These are phyloP conservation scores for Colletotrichum chlorophyti DNA, from an alignment of 2,329 filamentous ascomycete genomes.

Conservation along the genomic window DNA sequence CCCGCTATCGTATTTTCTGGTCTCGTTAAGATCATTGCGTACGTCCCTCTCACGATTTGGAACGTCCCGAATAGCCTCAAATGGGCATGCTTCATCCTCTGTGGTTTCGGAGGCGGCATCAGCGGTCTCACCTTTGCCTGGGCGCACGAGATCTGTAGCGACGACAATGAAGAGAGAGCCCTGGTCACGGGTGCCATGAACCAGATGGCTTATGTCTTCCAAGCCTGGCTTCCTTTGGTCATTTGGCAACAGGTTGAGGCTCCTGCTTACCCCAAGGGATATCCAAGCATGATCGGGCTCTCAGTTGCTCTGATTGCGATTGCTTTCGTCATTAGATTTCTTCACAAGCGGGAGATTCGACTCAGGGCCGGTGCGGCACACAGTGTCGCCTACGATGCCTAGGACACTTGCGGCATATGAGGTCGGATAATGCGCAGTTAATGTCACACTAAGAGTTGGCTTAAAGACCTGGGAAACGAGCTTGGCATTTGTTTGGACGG, in stretches of 20 bases:
- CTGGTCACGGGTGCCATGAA: slow-evolving; percentile 25
- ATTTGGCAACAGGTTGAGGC: slow-evolving; percentile 54
- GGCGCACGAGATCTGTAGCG: slow-evolving; percentile 23
- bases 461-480: too few relatives aligned
- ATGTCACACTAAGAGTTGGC: too few relatives aligned
- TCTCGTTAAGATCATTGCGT: slow-evolving; percentile 10
- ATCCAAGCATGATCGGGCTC: slow-evolving; percentile 44
- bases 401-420: too few relatives aligned
- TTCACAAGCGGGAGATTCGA: slow-evolving; percentile 50
- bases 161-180: slow-evolving; percentile 18
- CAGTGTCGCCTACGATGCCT: too few relatives aligned
- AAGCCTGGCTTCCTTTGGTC: slow-evolving; percentile 63
- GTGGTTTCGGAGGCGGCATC: slow-evolving; percentile 12
- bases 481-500: too few relatives aligned
- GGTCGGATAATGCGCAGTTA: too few relatives aligned
- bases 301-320: slow-evolving; percentile 55
- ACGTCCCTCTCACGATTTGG: slow-evolving; percentile 57
- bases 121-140: slow-evolving; percentile 30
- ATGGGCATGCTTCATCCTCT: slow-evolving; percentile 58
- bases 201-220: slow-evolving; percentile 46
- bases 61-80: slow-evolving; percentile 58
- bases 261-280: slow-evolving; percentile 51
- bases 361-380: not conserved
- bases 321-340: slow-evolving; percentile 52
- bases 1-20: slow-evolving; percentile 40